Evolutionary conservation across 2,329 filamentous ascomycete species (phyloP), one percentile per base, ranked within the genome.

Genomic region (Paracoccidioides lutzii): DNA sequence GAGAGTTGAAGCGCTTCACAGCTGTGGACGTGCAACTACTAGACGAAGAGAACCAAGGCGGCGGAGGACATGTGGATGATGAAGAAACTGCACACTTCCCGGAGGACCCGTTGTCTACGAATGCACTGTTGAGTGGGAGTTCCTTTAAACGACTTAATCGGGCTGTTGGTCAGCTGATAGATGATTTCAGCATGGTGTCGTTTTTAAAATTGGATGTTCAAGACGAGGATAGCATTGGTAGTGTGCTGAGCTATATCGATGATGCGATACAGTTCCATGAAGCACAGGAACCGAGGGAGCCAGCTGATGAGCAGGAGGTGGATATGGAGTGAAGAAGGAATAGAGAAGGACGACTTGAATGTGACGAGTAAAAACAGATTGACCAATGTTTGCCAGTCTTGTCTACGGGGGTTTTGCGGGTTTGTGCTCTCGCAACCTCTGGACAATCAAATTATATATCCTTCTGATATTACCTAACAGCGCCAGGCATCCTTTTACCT

Each of bases 101-200:
- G 55, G 73, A 73, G 40, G 82, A 90, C 60, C 81, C 85, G 0
- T 76, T 80, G 56, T 81, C 85, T 59, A 80, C 80, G 64, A 79
- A 82, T 59, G 82, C 83, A 53, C 69, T 95, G 57, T 87, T 95
- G 85, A 84, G 80, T 53, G 90, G 91, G 3, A 78, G 81, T 0
- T 87, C 87, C 15, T 97, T 95, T 71, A 81, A 87, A 59, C 80
- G 82, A 63, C 75, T 97, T 61, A 96, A 96, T 68, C 81, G 82
- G 59, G 91, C 91, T 0, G 91, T 98, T 4, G 93, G 88, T 0
- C 82, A 87, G 54, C 75, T 98, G 61, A 95, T 98, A 61, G 93
- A 97, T 70, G 93, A 89, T 71, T 98, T 96, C 73, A 95, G 90
- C 74, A 94, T 98, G 88, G 88, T 98, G 10, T 95, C 88, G 50